phyloP scores from a whole-genome alignment of 2,329 filamentous ascomycete genomes.

The Bipolaris victoriae region DNA sequence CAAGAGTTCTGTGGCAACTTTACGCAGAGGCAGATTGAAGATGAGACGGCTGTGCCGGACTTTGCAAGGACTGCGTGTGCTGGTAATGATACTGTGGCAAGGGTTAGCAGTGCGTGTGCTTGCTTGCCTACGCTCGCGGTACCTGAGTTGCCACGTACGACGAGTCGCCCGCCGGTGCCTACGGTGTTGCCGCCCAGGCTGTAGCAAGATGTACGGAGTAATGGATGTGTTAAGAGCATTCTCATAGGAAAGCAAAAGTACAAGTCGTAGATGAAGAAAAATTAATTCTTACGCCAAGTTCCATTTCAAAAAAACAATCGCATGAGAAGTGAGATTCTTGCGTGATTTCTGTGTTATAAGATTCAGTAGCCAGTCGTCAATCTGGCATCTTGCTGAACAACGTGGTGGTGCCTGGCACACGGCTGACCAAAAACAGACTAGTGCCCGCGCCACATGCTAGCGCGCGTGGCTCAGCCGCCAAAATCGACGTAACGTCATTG shows the following conservation, averaged over 20 bases:
- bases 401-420: conserved; percentile 3
- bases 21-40: conserved; percentile 23
- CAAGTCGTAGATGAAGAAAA: not conserved
- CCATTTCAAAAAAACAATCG: too few species aligned
- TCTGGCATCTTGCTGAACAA: not conserved
- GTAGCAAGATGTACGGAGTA: not conserved
- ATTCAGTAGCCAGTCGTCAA: not conserved
- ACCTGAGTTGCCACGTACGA: conserved; percentile 33
- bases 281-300: not conserved
- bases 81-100: conserved; percentile 23
- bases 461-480: conserved; percentile 16
- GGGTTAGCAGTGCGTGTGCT: conserved; percentile 34
- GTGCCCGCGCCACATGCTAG: conserved; percentile 24
- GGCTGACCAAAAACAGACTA: conserved; percentile 22
- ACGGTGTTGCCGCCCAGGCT: conserved; percentile 32
- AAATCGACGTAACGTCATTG: conserved; percentile 33
- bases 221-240: not conserved
- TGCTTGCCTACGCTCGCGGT: conserved; percentile 33
- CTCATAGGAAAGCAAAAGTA: not conserved
- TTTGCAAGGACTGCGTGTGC: conserved; percentile 27
- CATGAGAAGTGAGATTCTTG: too few species aligned
- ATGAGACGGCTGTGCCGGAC: conserved; percentile 22
- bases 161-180: conserved; percentile 30
- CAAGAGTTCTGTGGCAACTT: conserved; percentile 30
- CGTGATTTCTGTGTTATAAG: not conserved